Evolutionary conservation across 1,284 basidiomycete genomes (phyloP).

Genomic region (Leccinum subfulvum): DNA sequence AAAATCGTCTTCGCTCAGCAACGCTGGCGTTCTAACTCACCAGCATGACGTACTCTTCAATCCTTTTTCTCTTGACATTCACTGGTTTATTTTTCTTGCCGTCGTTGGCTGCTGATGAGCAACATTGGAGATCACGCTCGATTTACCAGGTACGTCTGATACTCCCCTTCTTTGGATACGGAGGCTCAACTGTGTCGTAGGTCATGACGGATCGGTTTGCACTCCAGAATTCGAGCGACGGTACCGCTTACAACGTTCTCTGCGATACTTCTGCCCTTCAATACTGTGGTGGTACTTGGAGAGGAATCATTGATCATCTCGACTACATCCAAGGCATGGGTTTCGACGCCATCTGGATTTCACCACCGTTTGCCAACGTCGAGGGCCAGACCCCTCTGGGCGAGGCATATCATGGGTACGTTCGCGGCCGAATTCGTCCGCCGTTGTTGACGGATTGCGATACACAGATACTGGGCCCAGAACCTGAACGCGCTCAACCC

Average conservation of each 20-base stretch:
- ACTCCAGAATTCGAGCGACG: constrained; percentile 45
- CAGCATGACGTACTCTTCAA: not conserved
- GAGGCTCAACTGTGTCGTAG: constrained; percentile 18
- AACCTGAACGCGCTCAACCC: constrained; percentile 61
- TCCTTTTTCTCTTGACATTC: constrained; percentile 5
- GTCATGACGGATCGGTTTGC: constrained; percentile 78
- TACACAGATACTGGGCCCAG: constrained; percentile 54
- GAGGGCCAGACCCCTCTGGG: constrained; percentile 63
- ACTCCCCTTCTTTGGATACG: not conserved
- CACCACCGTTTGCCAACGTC: constrained; percentile 63
- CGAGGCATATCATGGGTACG: constrained; percentile 61
- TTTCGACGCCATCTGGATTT: constrained; percentile 73
- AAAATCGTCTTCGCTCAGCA: not conserved
- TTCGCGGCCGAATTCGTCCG: not conserved
- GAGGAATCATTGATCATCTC: constrained; percentile 65
- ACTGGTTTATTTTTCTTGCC: constrained; percentile 9
- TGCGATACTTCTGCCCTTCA: constrained; percentile 56
- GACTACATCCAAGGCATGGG: constrained; percentile 79
- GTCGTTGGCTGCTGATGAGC: constrained; percentile 35
- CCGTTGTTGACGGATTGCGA: not conserved
- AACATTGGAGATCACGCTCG: constrained; percentile 39
- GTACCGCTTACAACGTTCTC: constrained; percentile 26
- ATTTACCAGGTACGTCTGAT: constrained; percentile 39
- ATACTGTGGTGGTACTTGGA: constrained; percentile 78
- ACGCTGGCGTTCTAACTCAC: constrained; percentile 1